Evolutionary conservation across 2,329 filamentous ascomycete genomes (phyloP).

Genomic region (Pyrenochaeta sp.): DNA sequence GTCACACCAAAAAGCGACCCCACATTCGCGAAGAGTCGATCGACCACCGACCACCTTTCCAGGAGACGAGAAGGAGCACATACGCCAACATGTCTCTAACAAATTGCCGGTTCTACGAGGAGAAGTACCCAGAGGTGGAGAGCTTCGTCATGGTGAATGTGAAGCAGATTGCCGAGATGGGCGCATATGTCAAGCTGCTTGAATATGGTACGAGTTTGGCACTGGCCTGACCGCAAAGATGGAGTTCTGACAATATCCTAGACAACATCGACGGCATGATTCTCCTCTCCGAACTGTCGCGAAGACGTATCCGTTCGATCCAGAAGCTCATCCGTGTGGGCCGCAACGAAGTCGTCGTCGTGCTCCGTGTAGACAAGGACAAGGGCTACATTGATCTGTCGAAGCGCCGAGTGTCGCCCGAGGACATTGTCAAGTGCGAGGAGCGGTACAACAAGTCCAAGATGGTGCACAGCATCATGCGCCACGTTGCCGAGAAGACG

Average conservation of each 20-base stretch:
- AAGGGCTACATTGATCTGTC: conserved; percentile 99
- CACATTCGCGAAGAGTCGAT: conserved; percentile 19
- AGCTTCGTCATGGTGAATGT: conserved; percentile 99
- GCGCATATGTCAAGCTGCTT: conserved; percentile 98
- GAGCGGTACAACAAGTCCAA: conserved; percentile 99
- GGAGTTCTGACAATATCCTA: no score
- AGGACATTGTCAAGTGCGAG: conserved; percentile 98
- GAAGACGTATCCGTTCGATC: conserved; percentile 97
- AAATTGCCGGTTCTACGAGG: conserved; percentile 97
- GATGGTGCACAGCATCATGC: conserved; percentile 98
- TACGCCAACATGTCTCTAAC: conserved; percentile 84
- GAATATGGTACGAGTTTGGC: conserved; percentile 71
- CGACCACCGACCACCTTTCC: conserved; percentile 10
- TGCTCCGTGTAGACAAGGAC: conserved; percentile 98
- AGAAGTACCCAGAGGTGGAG: conserved; percentile 97
- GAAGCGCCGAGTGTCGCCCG: conserved; percentile 95
- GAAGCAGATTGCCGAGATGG: conserved; percentile 99
- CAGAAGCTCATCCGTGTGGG: conserved; percentile 99
- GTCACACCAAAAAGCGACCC: conserved; percentile 3
- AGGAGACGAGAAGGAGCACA: conserved; percentile 17
- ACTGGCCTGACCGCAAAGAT: no score
- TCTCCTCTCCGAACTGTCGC: conserved; percentile 92
- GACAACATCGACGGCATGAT: conserved; percentile 99
- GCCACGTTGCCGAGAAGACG: conserved; percentile 97
- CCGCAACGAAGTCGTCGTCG: conserved; percentile 97